phyloP scores from a whole-genome alignment of 129 eudicot species.

The Helichrysum umbraculigerum region DNA sequence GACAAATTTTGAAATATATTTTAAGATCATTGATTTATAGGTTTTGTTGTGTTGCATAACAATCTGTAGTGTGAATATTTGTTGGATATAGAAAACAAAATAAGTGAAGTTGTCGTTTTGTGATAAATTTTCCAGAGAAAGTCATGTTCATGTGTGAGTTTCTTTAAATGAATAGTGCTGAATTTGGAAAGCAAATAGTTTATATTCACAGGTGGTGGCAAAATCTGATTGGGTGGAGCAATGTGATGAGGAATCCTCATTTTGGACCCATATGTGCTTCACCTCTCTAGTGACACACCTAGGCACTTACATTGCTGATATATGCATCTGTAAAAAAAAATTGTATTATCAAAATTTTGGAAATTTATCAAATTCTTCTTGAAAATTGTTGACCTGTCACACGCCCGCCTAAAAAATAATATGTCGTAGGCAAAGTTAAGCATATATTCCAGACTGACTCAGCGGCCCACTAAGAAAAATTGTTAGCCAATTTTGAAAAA shows the following conservation, averaged over 20 bases:
- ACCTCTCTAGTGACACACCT: neutral
- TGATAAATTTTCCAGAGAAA: neutral
- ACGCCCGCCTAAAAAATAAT: too few species aligned
- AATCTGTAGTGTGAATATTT: neutral
- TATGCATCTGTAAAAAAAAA: too few species aligned
- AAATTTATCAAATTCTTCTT: too few species aligned
- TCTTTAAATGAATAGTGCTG: neutral
- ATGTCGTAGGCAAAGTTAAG: too few species aligned
- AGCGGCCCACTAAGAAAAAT: too few species aligned
- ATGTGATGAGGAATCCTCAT: too few species aligned
- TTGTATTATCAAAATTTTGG: too few species aligned
- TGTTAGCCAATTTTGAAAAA: too few species aligned
- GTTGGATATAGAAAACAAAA: slow-evolving; percentile 23
- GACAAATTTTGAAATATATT: slow-evolving; percentile 14
- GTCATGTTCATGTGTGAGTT: neutral
- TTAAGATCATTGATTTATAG: neutral
- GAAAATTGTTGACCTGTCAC: too few species aligned
- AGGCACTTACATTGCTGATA: neutral
- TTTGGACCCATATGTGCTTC: neutral
- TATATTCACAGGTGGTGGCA: neutral
- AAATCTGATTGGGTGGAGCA: neutral
- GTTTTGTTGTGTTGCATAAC: slow-evolving; percentile 5
- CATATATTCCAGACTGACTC: too few species aligned
- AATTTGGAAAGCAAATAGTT: neutral
- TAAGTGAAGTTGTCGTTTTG: slow-evolving; percentile 18